Percentiles rank a stretch among this genome's conserved stretches.
Evolutionary conservation across 2,329 filamentous ascomycete genomes (phyloP).

Genomic region (Periconia sp.): DNA sequence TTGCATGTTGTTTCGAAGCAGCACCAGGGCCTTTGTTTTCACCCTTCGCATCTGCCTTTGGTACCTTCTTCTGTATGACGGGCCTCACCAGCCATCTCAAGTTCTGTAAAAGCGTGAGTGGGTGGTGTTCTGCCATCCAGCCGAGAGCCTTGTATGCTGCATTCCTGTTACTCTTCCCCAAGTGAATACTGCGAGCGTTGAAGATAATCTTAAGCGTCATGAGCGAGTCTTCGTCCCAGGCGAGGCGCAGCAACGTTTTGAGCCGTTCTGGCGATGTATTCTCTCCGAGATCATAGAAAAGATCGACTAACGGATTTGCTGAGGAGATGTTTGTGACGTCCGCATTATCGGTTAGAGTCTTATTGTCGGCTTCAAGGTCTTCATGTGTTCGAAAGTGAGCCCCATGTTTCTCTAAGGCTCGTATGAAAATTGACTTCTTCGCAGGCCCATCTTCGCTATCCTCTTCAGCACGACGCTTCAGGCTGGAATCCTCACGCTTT

Average conservation of each 20-base stretch:
- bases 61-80: constrained; percentile 61
- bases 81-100: constrained; percentile 63
- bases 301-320: constrained; percentile 56
- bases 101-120: constrained; percentile 60
- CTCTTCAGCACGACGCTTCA: constrained; percentile 18
- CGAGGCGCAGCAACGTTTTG: constrained; percentile 50
- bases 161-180: constrained; percentile 59
- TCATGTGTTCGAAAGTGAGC: constrained; percentile 16
- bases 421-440: constrained; percentile 27
- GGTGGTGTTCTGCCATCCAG: constrained; percentile 63
- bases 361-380: constrained; percentile 42
- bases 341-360: constrained; percentile 60
- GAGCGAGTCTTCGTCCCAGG: constrained; percentile 58
- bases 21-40: constrained; percentile 1
- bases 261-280: constrained; percentile 47
- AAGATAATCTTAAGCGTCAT: constrained; percentile 65
- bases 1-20: constrained; percentile 2
- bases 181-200: constrained; percentile 65
- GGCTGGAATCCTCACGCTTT: background rate
- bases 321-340: constrained; percentile 59
- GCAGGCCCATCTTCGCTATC: constrained; percentile 13
- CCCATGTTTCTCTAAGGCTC: constrained; percentile 23
- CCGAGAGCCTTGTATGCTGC: constrained; percentile 61
- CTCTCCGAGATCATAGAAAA: constrained; percentile 61
- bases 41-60: constrained; percentile 39